These are phyloP conservation scores for Amauroascus niger DNA, from an alignment of 2,329 filamentous ascomycete genomes.

Conservation along the genomic window DNA sequence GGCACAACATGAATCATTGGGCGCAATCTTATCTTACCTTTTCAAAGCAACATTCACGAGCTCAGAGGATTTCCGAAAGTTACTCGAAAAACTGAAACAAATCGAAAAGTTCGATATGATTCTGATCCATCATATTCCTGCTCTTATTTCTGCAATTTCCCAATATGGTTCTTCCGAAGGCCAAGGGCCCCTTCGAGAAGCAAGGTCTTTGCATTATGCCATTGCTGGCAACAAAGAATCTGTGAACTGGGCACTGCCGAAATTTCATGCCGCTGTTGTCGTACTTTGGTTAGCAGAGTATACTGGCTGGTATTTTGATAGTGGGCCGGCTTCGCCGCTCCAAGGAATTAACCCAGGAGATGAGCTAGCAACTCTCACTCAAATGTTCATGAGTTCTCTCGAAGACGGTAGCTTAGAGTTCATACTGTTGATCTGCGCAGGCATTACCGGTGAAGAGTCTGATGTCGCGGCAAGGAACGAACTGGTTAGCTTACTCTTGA, in stretches of 20 bases:
- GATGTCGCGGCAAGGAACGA: conserved; percentile 76
- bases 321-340: conserved; percentile 50
- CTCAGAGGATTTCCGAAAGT: conserved; percentile 60
- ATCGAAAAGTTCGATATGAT: conserved; percentile 67
- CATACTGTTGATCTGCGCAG: conserved; percentile 71
- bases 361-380: conserved; percentile 62
- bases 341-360: conserved; percentile 53
- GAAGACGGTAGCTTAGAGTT: conserved; percentile 91
- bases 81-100: conserved; percentile 59
- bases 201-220: conserved; percentile 58
- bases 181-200: conserved; percentile 56
- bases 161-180: conserved; percentile 70
- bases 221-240: conserved; percentile 59
- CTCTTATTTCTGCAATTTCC: conserved; percentile 65
- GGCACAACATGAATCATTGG: conserved; percentile 81
- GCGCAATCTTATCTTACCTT: conserved; percentile 67
- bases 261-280: conserved; percentile 67
- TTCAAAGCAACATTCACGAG: conserved; percentile 65
- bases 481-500: conserved; percentile 70
- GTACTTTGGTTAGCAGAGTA: conserved; percentile 91
- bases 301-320: conserved; percentile 76
- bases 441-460: conserved; percentile 73
- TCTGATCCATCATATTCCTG: conserved; percentile 71
- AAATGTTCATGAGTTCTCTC: conserved; percentile 63
- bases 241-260: conserved; percentile 60